Percentiles rank a stretch among this genome's conserved stretches.
phyloP scores from a whole-genome alignment of 257 asterid species.

The Solanum microdontum region DNA sequence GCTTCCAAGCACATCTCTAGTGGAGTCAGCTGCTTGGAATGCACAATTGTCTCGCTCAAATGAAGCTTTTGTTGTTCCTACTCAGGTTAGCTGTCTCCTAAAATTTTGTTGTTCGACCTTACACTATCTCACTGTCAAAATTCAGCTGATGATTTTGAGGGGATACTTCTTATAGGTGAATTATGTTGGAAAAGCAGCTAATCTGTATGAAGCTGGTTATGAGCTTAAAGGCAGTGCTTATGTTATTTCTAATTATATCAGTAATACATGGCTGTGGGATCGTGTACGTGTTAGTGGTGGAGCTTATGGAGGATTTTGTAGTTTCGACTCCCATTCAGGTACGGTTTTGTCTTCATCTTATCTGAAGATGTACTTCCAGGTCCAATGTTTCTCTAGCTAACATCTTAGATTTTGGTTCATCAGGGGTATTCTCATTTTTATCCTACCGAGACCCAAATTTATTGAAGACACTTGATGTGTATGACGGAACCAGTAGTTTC shows the following conservation, averaged over 20 bases:
- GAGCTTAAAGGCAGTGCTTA: constrained; percentile 89
- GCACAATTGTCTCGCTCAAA: constrained; percentile 55
- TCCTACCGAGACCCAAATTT: constrained; percentile 97
- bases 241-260: constrained; percentile 73
- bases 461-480: constrained; percentile 80
- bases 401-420: constrained; percentile 1
- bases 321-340: constrained; percentile 95
- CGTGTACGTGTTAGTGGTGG: constrained; percentile 99
- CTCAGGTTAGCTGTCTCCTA: constrained; percentile 53
- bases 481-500: constrained; percentile 82
- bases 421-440: constrained; percentile 89
- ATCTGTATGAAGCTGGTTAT: constrained; percentile 77
- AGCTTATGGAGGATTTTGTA: constrained; percentile 98
- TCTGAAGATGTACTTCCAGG: not conserved
- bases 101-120: not conserved
- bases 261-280: constrained; percentile 96
- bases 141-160: constrained; percentile 1
- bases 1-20: constrained; percentile 63
- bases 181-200: constrained; percentile 98
- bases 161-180: constrained; percentile 53
- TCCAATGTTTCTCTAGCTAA: not conserved
- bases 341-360: not conserved
- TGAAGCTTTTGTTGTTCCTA: constrained; percentile 93
- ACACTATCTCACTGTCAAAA: not conserved
- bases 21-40: constrained; percentile 49